Evolutionary conservation across 2,329 filamentous ascomycete species (phyloP).

Genomic region (Epichloe elymi): DNA sequence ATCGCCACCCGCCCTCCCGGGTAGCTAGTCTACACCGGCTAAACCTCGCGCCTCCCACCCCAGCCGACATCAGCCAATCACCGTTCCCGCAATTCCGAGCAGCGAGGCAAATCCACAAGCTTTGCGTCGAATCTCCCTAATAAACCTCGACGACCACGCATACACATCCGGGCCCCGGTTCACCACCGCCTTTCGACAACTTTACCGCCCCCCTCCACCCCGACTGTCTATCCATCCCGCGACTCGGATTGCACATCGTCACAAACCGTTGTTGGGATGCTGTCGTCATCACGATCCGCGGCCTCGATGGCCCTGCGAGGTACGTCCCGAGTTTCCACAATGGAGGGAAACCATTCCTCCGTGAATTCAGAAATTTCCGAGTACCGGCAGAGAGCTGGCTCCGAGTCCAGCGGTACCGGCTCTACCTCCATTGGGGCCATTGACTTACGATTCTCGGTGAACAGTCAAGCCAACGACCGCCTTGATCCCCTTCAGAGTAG

Average conservation of each 20-base stretch:
- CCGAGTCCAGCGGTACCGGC: not conserved
- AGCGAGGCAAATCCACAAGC: slow-evolving; percentile 17
- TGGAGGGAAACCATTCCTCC: not conserved
- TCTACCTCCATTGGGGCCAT: not conserved
- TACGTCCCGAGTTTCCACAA: slow-evolving; percentile 14
- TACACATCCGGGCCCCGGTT: not conserved
- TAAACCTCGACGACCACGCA: slow-evolving; percentile 13
- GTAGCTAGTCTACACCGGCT: slow-evolving; percentile 11
- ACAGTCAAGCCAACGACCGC: slow-evolving; percentile 53
- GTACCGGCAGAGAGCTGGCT: not conserved
- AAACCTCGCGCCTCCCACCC: slow-evolving; percentile 14
- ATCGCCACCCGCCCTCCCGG: not conserved
- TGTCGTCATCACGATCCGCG: slow-evolving; percentile 35
- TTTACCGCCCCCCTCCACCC: not conserved
- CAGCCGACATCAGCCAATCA: slow-evolving; percentile 16
- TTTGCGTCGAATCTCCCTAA: not conserved
- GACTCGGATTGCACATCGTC: not conserved
- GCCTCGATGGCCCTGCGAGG: slow-evolving; percentile 40
- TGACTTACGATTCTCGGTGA: not conserved
- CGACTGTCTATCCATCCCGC: no score
- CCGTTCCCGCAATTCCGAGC: slow-evolving; percentile 15
- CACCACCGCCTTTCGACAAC: not conserved
- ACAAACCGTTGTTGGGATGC: slow-evolving; percentile 24
- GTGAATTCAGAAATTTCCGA: not conserved
- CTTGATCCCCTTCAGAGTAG: slow-evolving; percentile 49